Conservation (phyloP, 164 flowering plant species). For the Vitis rupestris region DNA sequence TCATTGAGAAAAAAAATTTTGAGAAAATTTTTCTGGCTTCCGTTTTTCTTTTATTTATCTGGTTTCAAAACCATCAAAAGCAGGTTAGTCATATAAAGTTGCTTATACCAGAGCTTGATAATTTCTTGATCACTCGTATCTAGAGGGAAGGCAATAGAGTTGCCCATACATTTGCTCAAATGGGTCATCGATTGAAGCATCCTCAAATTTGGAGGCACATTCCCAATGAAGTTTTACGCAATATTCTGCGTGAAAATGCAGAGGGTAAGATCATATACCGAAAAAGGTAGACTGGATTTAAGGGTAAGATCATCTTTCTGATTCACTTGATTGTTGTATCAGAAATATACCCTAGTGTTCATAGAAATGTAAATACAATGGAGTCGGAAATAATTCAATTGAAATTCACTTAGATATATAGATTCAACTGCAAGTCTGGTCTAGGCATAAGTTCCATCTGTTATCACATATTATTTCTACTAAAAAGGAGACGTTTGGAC, state of each 20-base stretch:
- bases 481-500: too few species aligned
- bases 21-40: too few species aligned
- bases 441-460: neutral
- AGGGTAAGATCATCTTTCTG: neutral
- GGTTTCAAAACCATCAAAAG: too few species aligned
- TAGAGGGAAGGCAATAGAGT: constrained; percentile 72
- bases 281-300: constrained; percentile 17
- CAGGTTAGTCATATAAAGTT: constrained; percentile 39
- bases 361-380: neutral
- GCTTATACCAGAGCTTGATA: constrained; percentile 47
- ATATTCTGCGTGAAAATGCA: constrained; percentile 60
- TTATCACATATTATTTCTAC: neutral
- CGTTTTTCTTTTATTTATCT: too few species aligned
- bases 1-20: too few species aligned
- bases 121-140: constrained; percentile 46
- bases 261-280: constrained; percentile 48
- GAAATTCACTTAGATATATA: neutral
- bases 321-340: too few species aligned
- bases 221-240: constrained; percentile 38
- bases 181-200: constrained; percentile 47
- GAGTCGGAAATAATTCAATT: neutral
- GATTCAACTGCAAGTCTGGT: neutral
- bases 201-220: constrained; percentile 51
- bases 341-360: too few species aligned
- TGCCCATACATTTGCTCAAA: constrained; percentile 66